phyloP scores from a whole-genome alignment of 257 asterid species.

The Solanum etuberosum region DNA sequence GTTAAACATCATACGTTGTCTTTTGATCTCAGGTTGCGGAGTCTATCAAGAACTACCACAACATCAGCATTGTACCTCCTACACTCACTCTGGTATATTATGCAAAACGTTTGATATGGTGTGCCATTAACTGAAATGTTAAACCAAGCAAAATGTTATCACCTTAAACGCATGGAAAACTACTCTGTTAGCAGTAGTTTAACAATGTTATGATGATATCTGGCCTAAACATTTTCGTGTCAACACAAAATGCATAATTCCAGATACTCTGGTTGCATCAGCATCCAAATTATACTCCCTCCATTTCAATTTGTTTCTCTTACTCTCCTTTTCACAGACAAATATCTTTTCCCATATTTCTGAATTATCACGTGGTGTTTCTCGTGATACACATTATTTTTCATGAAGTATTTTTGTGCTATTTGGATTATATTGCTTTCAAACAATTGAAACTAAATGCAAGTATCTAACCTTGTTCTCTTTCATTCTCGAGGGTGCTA shows the following conservation, averaged over 20 bases:
- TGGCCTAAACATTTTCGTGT: neutral
- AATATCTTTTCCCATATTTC: neutral
- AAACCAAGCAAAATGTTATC: neutral
- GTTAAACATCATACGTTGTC: neutral
- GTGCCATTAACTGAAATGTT: neutral
- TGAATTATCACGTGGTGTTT: neutral
- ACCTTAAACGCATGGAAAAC: neutral
- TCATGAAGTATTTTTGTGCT: neutral
- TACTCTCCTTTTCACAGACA: neutral
- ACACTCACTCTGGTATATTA: constrained; percentile 35
- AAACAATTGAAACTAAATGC: neutral
- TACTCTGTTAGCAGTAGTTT: neutral
- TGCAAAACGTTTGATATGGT: neutral
- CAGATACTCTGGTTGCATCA: neutral
- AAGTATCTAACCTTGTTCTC: neutral
- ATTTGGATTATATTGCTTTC: neutral
- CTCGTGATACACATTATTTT: neutral
- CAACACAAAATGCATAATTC: neutral
- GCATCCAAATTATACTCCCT: neutral
- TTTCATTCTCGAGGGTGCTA: constrained; percentile 42
- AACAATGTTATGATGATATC: neutral
- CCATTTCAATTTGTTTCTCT: neutral
- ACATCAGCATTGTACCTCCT: constrained; percentile 33
- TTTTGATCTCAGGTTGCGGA: constrained; percentile 35
- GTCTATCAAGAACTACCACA: constrained; percentile 33